Base-by-base conservation (phyloP, 345 rosid genomes). In the Iberis pinnata region DNA sequence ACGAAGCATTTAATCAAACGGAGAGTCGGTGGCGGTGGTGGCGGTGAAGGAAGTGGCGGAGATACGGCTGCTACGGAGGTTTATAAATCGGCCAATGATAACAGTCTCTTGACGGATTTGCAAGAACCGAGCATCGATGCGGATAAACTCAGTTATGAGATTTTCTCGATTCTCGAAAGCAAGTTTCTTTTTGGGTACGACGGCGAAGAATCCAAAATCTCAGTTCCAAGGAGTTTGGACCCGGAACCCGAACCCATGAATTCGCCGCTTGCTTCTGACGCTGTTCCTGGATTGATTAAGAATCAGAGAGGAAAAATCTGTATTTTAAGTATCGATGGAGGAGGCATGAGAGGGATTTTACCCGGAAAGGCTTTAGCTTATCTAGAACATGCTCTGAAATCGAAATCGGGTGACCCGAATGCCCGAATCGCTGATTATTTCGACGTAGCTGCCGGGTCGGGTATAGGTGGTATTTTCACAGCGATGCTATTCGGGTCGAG, bases 61-160 rank as follows among this genome's bases (percentile, higher is more conserved):
- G 61, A 26, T 13, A 40, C 56, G 42, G 44, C 20, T 44, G 37
- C 43, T 13, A 40, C 3, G 33, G 54, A 20, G 33, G 16, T 18
- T 18, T 38, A 35, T 18, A 31, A 64, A 40, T 74, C 82, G 78
- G 79, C 68, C 6, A 60, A 49, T 22, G 44, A 51, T 16, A 8
- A 43, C 12, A 63, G 68, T 41, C 68, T 67, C 60, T 56, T 75
- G 19, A 66, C 75, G 41, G 88, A 73, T 69, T 72, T 81, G 86
- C 89, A 83, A 43, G 98, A 86, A 56, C 98, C 96, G 22, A 90
- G 96, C 78, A 82, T 90, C 65, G 98, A 90, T 54, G 80, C 96
- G 2, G 96, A 86, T 56, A 90, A 90, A 64, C 84, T 90, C 66
- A 90, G 98, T 74, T 90, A 90, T 63, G 98, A 90, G 72, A 86